These are phyloP conservation scores for Veloboletus limbatus DNA, from an alignment of 1,284 basidiomycete genomes.

Conservation along the genomic window DNA sequence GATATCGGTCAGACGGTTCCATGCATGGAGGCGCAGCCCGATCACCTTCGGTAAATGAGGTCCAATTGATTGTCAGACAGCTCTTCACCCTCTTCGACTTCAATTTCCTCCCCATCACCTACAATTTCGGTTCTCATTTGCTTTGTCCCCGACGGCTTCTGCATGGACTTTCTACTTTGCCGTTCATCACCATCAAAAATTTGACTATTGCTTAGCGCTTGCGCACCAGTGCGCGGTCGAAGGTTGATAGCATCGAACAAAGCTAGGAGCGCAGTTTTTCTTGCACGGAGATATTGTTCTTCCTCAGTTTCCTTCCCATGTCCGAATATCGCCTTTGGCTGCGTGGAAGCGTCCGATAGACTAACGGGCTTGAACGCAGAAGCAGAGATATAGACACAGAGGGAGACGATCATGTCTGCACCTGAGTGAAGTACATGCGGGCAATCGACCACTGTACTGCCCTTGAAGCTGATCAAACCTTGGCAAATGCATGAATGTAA, in stretches of 20 bases:
- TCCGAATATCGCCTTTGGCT: slow-evolving; percentile 45
- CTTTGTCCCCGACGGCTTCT: slow-evolving; percentile 24
- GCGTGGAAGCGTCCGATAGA: slow-evolving; percentile 35
- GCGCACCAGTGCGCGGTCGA: slow-evolving; percentile 49
- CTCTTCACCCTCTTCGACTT: slow-evolving; percentile 76
- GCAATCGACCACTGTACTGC: slow-evolving; percentile 68
- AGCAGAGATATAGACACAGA: slow-evolving; percentile 63
- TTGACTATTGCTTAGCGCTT: slow-evolving; percentile 20
- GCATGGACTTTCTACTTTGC: slow-evolving; percentile 37
- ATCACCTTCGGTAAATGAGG: slow-evolving; percentile 76
- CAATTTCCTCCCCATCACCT: slow-evolving; percentile 65
- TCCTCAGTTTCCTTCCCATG: slow-evolving; percentile 74
- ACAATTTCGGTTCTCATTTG: slow-evolving; percentile 52
- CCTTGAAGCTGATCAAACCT: slow-evolving; percentile 64
- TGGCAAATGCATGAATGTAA: slow-evolving; percentile 1
- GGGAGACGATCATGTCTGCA: slow-evolving; percentile 65
- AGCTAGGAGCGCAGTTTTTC: slow-evolving; percentile 65
- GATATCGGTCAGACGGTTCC: slow-evolving; percentile 9
- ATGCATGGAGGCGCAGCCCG: slow-evolving; percentile 1
- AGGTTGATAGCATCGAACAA: slow-evolving; percentile 66
- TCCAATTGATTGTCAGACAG: slow-evolving; percentile 77
- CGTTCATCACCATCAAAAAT: slow-evolving; percentile 14
- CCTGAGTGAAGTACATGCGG: slow-evolving; percentile 64
- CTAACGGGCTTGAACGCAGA: slow-evolving; percentile 59
- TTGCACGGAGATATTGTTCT: slow-evolving; percentile 72